Evolutionary conservation across 169 alveolate species (phyloP), one percentile per base, ranked within the genome.

Genomic region (Plasmodium cynomolgi): DNA sequence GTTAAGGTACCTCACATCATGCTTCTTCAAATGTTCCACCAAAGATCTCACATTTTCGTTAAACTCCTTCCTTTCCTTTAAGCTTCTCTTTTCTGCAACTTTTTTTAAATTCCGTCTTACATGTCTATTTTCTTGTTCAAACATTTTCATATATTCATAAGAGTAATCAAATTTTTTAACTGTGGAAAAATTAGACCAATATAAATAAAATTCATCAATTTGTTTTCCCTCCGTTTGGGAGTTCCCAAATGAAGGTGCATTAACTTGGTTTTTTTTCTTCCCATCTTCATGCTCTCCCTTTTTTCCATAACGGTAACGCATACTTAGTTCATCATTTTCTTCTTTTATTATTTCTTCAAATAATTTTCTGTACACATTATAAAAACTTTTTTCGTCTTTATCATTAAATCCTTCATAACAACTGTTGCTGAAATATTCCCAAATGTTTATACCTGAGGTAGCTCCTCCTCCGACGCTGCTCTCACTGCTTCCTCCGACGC

Each of bases 181-280:
- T 1, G 98, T 95, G 1, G 96, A 31, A 84, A 97, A 97, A 81
- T 95, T 85, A n/a, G 95, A 93, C 99, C 99, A 97, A 91, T 93
- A 96, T 6, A 94, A 93, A 82, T 97, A 97, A 88, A 97, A 97
- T 1, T 84, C 95, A 77, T 95, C 95, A 13, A 97, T 96, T 2
- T 84, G 92, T 34, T 97, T 97, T 20, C 96, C 90, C 34, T 50
- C 4, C 23, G 97, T 83, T n/a, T 91, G 79, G 23, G 96, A 83
- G 34, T 91, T 93, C 0, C 99, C 99, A 81, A 97, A 97, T 56
- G 77, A 74, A 26, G 86, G 92, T 1, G 97, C 95, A 29, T 34
- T 74, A 17, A 86, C 68, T 17, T 31, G 1, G 7, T 33, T 93
- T 75, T 5, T 54, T 29, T 77, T 23, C 26, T 54, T 33, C 6